These are phyloP conservation scores for Brasilioporus rufonigricans DNA, from an alignment of 768 basidiomycete genomes.

Conservation along the genomic window DNA sequence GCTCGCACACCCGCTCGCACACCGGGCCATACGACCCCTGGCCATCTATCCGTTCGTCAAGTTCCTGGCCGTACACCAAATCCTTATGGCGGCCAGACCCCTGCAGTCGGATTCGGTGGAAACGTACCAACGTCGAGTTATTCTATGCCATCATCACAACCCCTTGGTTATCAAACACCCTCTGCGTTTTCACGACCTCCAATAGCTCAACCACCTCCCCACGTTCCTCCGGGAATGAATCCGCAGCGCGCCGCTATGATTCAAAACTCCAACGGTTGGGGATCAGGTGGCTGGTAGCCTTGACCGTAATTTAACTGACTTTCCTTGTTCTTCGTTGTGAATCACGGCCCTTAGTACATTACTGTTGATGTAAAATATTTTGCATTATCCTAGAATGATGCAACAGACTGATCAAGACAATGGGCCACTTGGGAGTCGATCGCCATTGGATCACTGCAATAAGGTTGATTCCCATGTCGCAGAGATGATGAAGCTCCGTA, in stretches of 20 bases:
- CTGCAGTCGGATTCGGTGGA: constrained; percentile 30
- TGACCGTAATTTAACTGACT: constrained; percentile 12
- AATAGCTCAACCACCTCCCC: constrained; percentile 40
- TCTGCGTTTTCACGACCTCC: constrained; percentile 39
- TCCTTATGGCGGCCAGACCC: constrained; percentile 58
- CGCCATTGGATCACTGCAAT: too few relatives aligned
- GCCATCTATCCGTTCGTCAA: constrained; percentile 74
- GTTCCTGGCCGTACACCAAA: constrained; percentile 70
- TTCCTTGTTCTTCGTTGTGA: constrained; percentile 17
- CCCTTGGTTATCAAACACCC: constrained; percentile 42
- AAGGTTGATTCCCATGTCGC: too few relatives aligned
- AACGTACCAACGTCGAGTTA: constrained; percentile 28
- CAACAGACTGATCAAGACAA: constrained; percentile 7
- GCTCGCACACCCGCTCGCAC: constrained; percentile 75
- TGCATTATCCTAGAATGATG: constrained; percentile 22
- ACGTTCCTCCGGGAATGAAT: constrained; percentile 60
- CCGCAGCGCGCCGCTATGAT: constrained; percentile 66
- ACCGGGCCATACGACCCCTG: constrained; percentile 75
- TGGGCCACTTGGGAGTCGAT: too few relatives aligned
- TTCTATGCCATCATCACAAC: constrained; percentile 31
- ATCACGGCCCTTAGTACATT: constrained; percentile 17
- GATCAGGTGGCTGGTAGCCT: constrained; percentile 32
- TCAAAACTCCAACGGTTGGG: constrained; percentile 45
- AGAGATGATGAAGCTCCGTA: background rate
- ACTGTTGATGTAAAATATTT: constrained; percentile 29